These are phyloP conservation scores for Candida coquimbonensis DNA, from an alignment of 805 yeast species.

Conservation along the genomic window DNA sequence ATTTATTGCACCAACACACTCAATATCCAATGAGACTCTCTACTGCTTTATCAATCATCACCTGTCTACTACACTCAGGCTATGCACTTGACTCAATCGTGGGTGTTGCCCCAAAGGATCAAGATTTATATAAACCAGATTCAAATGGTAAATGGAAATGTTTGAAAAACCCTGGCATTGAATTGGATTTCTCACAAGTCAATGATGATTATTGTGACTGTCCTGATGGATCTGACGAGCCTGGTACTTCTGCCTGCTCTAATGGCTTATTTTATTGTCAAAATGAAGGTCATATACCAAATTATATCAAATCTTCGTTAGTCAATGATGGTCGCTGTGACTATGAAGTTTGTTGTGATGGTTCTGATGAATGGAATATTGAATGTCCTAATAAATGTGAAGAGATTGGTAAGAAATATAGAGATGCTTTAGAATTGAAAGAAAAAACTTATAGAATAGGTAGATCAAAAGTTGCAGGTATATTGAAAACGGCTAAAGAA, in stretches of 20 bases:
- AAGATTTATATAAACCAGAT: slow-evolving; percentile 44
- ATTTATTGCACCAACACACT: no score
- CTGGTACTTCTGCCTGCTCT: slow-evolving; percentile 84
- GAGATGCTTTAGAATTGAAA: background rate
- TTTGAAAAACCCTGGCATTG: slow-evolving; percentile 57
- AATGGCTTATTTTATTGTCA: slow-evolving; percentile 58
- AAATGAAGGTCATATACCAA: slow-evolving; percentile 64
- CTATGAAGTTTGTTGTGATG: slow-evolving; percentile 86
- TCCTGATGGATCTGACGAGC: slow-evolving; percentile 97
- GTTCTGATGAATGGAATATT: slow-evolving; percentile 64
- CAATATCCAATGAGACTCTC: no score
- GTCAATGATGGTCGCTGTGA: slow-evolving; percentile 93
- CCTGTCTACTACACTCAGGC: background rate
- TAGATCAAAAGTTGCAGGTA: slow-evolving; percentile 12
- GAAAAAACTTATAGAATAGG: slow-evolving; percentile 15
- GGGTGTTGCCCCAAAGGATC: slow-evolving; percentile 23
- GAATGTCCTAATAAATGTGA: slow-evolving; percentile 23
- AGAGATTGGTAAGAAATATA: slow-evolving; percentile 21
- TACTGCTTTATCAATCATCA: no score
- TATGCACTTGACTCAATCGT: slow-evolving; percentile 1
- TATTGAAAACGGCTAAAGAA: slow-evolving; percentile 17
- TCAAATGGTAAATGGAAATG: slow-evolving; percentile 59
- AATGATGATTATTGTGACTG: slow-evolving; percentile 94
- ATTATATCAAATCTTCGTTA: slow-evolving; percentile 54
- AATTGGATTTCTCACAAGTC: slow-evolving; percentile 51